Evolutionary conservation across 768 basidiomycete genomes (phyloP).

Genomic region (Termitomyces sp.): DNA sequence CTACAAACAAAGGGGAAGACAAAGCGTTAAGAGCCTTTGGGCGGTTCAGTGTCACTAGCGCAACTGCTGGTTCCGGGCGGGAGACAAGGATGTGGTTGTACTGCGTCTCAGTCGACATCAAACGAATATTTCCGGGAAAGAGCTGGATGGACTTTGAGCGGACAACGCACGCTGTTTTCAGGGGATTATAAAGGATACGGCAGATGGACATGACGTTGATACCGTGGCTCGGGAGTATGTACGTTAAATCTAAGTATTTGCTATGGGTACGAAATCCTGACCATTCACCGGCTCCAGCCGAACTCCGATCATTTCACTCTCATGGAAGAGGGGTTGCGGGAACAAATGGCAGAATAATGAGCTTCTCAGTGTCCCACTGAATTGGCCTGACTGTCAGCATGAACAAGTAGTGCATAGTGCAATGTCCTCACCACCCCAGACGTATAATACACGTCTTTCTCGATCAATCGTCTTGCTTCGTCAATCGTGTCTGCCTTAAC

Average conservation of each 20-base stretch:
- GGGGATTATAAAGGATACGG: slow-evolving; percentile 14
- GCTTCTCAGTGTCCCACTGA: slow-evolving; percentile 57
- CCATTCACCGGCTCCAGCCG: neutral
- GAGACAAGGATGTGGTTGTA: slow-evolving; percentile 69
- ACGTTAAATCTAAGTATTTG: neutral
- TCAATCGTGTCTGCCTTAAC: slow-evolving; percentile 46
- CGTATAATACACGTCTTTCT: slow-evolving; percentile 32
- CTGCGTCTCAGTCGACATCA: slow-evolving; percentile 40
- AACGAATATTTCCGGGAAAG: slow-evolving; percentile 21
- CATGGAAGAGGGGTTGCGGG: slow-evolving; percentile 26
- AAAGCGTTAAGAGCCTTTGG: slow-evolving; percentile 91
- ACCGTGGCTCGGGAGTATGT: neutral
- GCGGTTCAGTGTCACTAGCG: slow-evolving; percentile 83
- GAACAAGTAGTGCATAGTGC: neutral
- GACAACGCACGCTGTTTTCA: slow-evolving; percentile 5
- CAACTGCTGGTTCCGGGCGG: slow-evolving; percentile 59
- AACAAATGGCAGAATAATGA: slow-evolving; percentile 44
- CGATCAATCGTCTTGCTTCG: slow-evolving; percentile 25
- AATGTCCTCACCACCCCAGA: slow-evolving; percentile 28
- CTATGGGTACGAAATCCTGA: neutral
- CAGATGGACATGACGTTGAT: slow-evolving; percentile 17
- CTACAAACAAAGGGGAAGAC: slow-evolving; percentile 69
- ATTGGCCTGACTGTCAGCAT: neutral
- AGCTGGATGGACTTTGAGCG: slow-evolving; percentile 9
- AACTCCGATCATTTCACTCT: slow-evolving; percentile 6